A percentile compares a stretch with the other conserved stretches of the same genome.
Evolutionary conservation across 805 yeast species (phyloP).

Genomic region (Tetrapisispora iriomotensis): DNA sequence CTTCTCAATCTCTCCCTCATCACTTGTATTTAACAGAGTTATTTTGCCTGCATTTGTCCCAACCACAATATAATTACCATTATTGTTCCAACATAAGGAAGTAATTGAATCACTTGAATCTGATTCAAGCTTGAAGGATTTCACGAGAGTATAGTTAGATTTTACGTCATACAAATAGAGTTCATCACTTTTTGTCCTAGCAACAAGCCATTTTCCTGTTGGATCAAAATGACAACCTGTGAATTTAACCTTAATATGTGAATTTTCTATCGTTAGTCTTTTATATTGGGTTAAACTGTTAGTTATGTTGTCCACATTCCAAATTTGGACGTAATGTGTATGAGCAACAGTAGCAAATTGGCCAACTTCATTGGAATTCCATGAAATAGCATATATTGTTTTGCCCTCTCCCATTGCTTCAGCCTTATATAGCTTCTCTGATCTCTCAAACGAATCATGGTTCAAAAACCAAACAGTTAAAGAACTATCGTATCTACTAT

Average conservation of each 20-base stretch:
- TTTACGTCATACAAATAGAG: constrained; percentile 30
- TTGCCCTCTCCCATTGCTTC: constrained; percentile 16
- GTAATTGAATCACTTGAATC: constrained; percentile 19
- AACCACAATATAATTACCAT: constrained; percentile 32
- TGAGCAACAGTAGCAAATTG: constrained; percentile 21
- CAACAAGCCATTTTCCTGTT: constrained; percentile 39
- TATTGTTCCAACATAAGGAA: constrained; percentile 27
- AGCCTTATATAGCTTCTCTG: constrained; percentile 8
- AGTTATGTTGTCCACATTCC: constrained; percentile 15
- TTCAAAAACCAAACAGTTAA: constrained; percentile 19
- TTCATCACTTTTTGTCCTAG: constrained; percentile 33
- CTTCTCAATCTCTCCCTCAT: constrained; percentile 4
- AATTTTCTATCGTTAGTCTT: constrained; percentile 5
- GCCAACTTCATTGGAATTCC: constrained; percentile 17
- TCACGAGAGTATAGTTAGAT: constrained; percentile 24
- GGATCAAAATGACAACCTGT: constrained; percentile 31
- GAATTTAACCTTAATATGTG: constrained; percentile 10
- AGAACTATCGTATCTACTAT: constrained; percentile 26
- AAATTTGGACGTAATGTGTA: constrained; percentile 14
- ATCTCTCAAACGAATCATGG: constrained; percentile 6
- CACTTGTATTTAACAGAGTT: constrained; percentile 13
- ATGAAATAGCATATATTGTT: constrained; percentile 15
- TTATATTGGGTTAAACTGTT: constrained; percentile 10
- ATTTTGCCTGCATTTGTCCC: constrained; percentile 43
- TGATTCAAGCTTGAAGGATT: constrained; percentile 3